Percentiles rank a stretch among this genome's conserved stretches.
Evolutionary conservation across 108 stramenopile genomes (phyloP).

Genomic region (Cyclostephanos tholiformis): DNA sequence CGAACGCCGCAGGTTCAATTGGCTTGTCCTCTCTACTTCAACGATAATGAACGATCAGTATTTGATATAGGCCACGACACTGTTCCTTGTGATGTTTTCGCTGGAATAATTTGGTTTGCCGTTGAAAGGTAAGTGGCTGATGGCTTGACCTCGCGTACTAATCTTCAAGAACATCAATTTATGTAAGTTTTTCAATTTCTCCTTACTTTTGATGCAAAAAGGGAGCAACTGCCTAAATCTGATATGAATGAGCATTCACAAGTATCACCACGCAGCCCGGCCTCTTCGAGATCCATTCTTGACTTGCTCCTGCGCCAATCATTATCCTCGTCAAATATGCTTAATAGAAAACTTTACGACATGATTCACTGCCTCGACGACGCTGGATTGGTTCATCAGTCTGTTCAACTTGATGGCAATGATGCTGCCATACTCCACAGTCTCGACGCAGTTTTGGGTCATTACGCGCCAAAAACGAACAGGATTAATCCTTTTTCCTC

Average conservation of each 20-base stretch:
- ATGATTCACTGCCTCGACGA: conserved; percentile 29
- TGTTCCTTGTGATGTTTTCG: conserved; percentile 30
- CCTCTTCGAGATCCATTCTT: conserved; percentile 38
- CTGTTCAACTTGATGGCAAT: conserved; percentile 16
- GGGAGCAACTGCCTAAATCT: conserved; percentile 11
- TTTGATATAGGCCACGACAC: conserved; percentile 9
- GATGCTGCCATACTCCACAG: conserved; percentile 38
- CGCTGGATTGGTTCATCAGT: conserved; percentile 2
- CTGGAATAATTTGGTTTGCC: conserved; percentile 48
- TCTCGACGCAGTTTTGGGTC: conserved; percentile 34
- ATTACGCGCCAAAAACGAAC: conserved; percentile 30
- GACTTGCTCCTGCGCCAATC: conserved; percentile 37
- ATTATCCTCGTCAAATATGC: conserved; percentile 11
- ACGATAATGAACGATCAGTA: conserved; percentile 21
- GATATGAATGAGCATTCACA: neutral
- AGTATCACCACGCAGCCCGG: neutral
- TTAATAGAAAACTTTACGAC: conserved; percentile 23
- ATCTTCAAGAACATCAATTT: neutral
- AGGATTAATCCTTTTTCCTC: conserved; percentile 33
- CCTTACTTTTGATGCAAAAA: neutral
- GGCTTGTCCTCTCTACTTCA: conserved; percentile 41
- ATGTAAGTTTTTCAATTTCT: neutral
- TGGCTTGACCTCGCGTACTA: neutral
- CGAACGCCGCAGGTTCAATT: conserved; percentile 6
- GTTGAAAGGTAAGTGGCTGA: conserved; percentile 24